phyloP scores from a whole-genome alignment of 805 yeast genomes.

The Teunomyces lycoperdinae region DNA sequence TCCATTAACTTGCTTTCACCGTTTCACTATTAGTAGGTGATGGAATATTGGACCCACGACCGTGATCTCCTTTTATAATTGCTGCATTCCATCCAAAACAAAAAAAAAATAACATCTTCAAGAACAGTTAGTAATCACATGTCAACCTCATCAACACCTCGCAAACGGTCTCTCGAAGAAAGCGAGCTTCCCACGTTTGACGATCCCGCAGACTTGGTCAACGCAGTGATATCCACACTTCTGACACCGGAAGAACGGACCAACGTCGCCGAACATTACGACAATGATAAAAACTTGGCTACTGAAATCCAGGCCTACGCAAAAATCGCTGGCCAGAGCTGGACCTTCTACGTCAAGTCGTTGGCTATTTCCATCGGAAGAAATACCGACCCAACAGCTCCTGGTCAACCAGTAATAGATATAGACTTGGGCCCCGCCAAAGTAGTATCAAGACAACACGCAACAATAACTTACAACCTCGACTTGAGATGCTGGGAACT shows the following conservation, averaged over 20 bases:
- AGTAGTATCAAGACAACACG: constrained; percentile 93
- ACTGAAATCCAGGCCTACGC: constrained; percentile 97
- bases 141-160: constrained; percentile 30
- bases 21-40: neutral
- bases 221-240: constrained; percentile 70
- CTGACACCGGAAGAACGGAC: constrained; percentile 71
- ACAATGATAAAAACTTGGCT: constrained; percentile 68
- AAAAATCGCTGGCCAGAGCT: constrained; percentile 84
- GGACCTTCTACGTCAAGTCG: constrained; percentile 92
- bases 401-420: constrained; percentile 42
- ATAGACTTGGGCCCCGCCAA: constrained; percentile 96
- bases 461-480: constrained; percentile 74
- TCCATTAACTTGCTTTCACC: neutral
- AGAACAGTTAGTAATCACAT: constrained; percentile 7
- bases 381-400: constrained; percentile 48
- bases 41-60: neutral
- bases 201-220: constrained; percentile 63
- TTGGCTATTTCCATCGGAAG: constrained; percentile 82
- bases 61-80: neutral
- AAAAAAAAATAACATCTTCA: no score
- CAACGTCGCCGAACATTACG: constrained; percentile 65
- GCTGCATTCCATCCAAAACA: neutral
- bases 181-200: constrained; percentile 41
- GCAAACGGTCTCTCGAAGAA: constrained; percentile 23
- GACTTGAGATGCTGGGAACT: constrained; percentile 83